A percentile compares a stretch with the other conserved stretches of the same genome.
Conservation (phyloP, 176 grass and related monocot species). For the Tillandsia fasciculata region DNA sequence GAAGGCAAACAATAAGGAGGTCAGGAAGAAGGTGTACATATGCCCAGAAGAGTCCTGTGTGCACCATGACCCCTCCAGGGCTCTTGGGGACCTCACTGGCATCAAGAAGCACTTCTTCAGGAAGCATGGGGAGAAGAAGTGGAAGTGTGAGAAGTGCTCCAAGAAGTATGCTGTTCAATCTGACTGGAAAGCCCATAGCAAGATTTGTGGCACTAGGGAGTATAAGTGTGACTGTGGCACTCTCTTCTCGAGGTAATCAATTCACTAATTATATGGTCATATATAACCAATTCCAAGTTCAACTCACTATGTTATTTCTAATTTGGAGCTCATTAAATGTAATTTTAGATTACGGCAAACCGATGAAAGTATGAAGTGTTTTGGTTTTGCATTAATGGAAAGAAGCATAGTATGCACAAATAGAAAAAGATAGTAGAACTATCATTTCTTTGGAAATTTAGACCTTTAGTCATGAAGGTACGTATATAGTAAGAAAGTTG, state of each 20-base stretch:
- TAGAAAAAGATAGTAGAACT: not conserved
- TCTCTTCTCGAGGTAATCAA: constrained; percentile 15
- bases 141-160: constrained; percentile 26
- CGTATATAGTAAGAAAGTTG: too few relatives aligned
- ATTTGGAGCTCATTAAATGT: too few relatives aligned
- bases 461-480: too few relatives aligned
- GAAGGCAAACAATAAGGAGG: constrained; percentile 10
- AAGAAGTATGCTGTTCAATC: constrained; percentile 23
- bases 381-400: too few relatives aligned
- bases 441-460: not conserved
- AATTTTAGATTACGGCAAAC: too few relatives aligned
- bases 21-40: constrained; percentile 23
- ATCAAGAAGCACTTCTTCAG: constrained; percentile 25
- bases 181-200: constrained; percentile 20
- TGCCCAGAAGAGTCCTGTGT: constrained; percentile 19
- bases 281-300: not conserved
- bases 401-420: too few relatives aligned
- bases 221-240: constrained; percentile 20
- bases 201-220: constrained; percentile 25
- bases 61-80: constrained; percentile 17
- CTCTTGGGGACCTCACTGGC: constrained; percentile 22
- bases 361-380: too few relatives aligned
- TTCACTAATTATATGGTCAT: not conserved
- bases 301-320: not conserved
- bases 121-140: constrained; percentile 27